Base-by-base conservation (phyloP, 257 asterid species). In the Plantago major region DNA sequence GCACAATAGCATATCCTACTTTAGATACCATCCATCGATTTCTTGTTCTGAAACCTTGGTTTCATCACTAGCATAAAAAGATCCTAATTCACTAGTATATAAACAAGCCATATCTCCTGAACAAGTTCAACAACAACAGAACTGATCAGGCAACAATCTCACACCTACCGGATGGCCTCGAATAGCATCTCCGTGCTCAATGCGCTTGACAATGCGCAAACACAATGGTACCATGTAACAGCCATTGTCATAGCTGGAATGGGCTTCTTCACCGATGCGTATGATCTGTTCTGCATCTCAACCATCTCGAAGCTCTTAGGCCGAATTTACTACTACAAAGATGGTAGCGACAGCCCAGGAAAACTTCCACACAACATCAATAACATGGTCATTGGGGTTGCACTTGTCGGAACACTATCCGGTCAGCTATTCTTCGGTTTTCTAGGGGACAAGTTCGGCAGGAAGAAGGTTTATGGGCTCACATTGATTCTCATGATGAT, bases 241-340 rank as follows among this genome's bases (percentile, higher is more conserved):
- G 70, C 76, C 7, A 74, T 74, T 11, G 71, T 70, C 22, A 74
- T 74, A 10, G 76, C 79, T 0, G 79, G 79, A 11, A 74, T 70
- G 79, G 79, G 79, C 0, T 74, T 74, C 43, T 74, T 74, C 73
- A 74, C 79, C 3, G 79, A 74, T 14, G 79, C 79, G 0, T 74
- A 74, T 14, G 76, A 74, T 40, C 71, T 74, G 11, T 74, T 74
- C 37, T 74, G 79, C 76, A 74, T 74, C 55, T 56, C 79, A 42
- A 62, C 76, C 18, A 61, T 74, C 26, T 50, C 76, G 10, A 74
- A 74, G 43, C 67, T 74, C 48, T 53, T 74, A 1, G 79, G 79
- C 54, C 73, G 79, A 3, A 58, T 74, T 49, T 74, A 74, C 66
- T 74, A 74, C 65, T 74, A 62, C 58, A 42, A 74, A 14, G 61